Percentiles rank a stretch among this genome's conserved stretches.
Evolutionary conservation across 2,329 filamentous ascomycete species (phyloP).

Genomic region (Aspergillaceae sp.): DNA sequence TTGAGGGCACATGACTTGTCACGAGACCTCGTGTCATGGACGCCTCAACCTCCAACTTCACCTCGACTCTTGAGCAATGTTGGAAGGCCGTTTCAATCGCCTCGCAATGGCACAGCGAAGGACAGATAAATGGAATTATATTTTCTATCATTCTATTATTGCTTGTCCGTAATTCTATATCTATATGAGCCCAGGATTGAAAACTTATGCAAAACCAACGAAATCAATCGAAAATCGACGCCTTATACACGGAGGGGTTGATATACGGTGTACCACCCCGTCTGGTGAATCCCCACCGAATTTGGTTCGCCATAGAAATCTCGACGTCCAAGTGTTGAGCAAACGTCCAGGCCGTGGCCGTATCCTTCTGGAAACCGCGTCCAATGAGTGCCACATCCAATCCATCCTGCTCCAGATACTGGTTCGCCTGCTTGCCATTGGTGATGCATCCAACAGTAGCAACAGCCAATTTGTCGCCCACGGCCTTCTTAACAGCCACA

Average conservation of each 20-base stretch:
- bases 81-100: too few relatives aligned
- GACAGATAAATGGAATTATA: too few relatives aligned
- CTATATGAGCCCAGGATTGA: not conserved
- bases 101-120: too few relatives aligned
- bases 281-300: conserved; percentile 47
- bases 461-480: conserved; percentile 62
- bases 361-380: conserved; percentile 72
- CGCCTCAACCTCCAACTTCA: too few relatives aligned
- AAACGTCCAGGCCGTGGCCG: conserved; percentile 64
- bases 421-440: conserved; percentile 58
- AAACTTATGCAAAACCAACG: conserved; percentile 1
- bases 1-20: too few relatives aligned
- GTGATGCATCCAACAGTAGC: conserved; percentile 68
- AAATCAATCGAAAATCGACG: conserved; percentile 11
- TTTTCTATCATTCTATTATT: too few relatives aligned
- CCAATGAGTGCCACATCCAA: conserved; percentile 65
- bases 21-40: too few relatives aligned
- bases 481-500: conserved; percentile 59
- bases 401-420: conserved; percentile 44
- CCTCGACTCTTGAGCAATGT: too few relatives aligned
- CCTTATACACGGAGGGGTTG: conserved; percentile 12
- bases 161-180: not conserved
- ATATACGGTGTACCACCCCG: conserved; percentile 14
- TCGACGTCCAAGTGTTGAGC: conserved; percentile 64
- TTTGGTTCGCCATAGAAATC: conserved; percentile 65